These are phyloP conservation scores for Cylindrotheca closterium DNA, from an alignment of 108 stramenopile species.

Conservation along the genomic window DNA sequence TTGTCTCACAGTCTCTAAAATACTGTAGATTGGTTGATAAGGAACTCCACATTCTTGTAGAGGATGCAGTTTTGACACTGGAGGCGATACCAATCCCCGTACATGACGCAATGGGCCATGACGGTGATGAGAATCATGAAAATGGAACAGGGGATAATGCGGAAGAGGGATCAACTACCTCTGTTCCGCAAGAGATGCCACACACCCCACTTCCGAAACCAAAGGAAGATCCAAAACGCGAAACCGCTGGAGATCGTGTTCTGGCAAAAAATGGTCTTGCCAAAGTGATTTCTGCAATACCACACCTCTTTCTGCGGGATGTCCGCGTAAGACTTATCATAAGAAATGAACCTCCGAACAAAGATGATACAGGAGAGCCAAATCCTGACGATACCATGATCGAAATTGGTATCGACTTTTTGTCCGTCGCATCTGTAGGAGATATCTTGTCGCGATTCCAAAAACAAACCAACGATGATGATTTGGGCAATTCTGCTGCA, in stretches of 20 bases:
- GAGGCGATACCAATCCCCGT: constrained; percentile 46
- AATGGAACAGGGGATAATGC: constrained; percentile 24
- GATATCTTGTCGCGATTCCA: constrained; percentile 65
- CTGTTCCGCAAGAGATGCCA: not conserved
- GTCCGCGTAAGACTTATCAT: constrained; percentile 67
- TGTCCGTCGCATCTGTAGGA: constrained; percentile 69
- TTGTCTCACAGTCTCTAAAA: not conserved
- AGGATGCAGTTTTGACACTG: constrained; percentile 73
- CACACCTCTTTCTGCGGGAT: constrained; percentile 72
- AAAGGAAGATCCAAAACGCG: constrained; percentile 28
- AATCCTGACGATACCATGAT: constrained; percentile 47
- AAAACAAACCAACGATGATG: constrained; percentile 24
- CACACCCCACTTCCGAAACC: constrained; percentile 3
- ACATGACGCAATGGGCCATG: not conserved
- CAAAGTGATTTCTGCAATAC: constrained; percentile 53
- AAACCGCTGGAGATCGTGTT: constrained; percentile 64
- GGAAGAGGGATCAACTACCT: constrained; percentile 3
- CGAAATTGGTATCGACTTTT: constrained; percentile 70
- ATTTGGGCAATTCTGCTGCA: constrained; percentile 7
- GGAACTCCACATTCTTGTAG: constrained; percentile 70
- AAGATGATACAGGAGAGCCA: constrained; percentile 18
- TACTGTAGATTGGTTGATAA: constrained; percentile 49
- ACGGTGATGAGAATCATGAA: constrained; percentile 9
- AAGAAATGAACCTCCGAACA: constrained; percentile 15
- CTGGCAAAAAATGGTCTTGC: constrained; percentile 67